Base-by-base conservation (phyloP, 1,284 basidiomycete species). In the Xanthoconium separans region DNA sequence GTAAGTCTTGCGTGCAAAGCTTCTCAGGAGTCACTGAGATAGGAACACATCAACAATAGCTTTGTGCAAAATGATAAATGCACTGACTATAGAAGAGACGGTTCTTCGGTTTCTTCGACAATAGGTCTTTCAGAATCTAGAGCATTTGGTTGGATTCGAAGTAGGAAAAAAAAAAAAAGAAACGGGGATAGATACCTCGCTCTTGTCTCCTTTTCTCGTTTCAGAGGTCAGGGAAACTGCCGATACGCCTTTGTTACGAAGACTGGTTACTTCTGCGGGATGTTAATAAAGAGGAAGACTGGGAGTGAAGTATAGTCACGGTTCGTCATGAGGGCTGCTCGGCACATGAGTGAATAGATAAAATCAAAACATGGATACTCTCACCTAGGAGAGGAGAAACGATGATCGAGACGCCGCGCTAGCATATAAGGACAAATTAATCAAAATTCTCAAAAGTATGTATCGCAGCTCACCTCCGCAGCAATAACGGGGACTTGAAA, bases 401-500 rank as follows among this genome's bases (percentile, higher is more conserved):
- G 3, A 94, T 85, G 20, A 95, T 72, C 0, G 91, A 90, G 22
- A 93, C 73, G 2, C 92, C 91, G 50, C 77, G 75, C 80, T 88
- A 48, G 2, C 34, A 34, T 6, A 22, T 2, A 42, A 7, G 30
- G 3, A 27, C 27, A 27, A 34, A 16, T 34, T 34, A 34, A 16
- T 34, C 33, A 34, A 3, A 12, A 34, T 34, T 8, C 33, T 34
- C 33, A 16, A 27, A 22, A 27, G 27, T 27, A 27, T 6, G 2
- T 16, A 15, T 7, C 40, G 43, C n/a, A 50, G 55, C 66, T 33
- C 58, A 85, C 85, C 49, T 82, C 76, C 43, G 81, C 81, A 2
- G 85, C 84, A 18, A 89, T 74, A 0, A 92, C 92, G 29, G 93
- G 92, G 11, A 94, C 76, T 70, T 95, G 93, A 63, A 94, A 95